A percentile compares a stretch with the other conserved stretches of the same genome.
Evolutionary conservation across 1,284 basidiomycete genomes (phyloP).

Genomic region (Leccinum subfulvum): DNA sequence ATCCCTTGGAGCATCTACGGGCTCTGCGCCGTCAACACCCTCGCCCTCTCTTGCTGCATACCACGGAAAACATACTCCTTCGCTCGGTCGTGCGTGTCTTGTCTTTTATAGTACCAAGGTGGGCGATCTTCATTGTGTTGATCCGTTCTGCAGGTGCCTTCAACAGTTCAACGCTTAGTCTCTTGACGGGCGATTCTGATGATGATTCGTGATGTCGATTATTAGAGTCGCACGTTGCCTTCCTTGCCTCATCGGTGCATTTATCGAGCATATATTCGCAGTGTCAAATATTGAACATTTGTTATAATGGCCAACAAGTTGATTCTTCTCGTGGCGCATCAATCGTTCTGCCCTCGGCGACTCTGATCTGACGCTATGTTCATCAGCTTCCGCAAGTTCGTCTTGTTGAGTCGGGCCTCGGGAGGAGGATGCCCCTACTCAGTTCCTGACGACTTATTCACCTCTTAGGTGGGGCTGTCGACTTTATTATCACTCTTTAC

Average conservation of each 20-base stretch:
- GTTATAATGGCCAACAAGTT: conserved; percentile 5
- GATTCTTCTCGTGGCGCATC: not conserved
- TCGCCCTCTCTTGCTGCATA: conserved; percentile 35
- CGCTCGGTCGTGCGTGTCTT: conserved; percentile 29
- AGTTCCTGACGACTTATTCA: not conserved
- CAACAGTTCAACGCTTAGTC: conserved; percentile 28
- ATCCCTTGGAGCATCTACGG: conserved; percentile 34
- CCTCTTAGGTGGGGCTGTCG: not conserved
- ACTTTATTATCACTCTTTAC: not conserved
- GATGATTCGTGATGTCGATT: conserved; percentile 23
- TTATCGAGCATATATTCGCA: conserved; percentile 8
- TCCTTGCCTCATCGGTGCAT: conserved; percentile 11
- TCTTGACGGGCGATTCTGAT: conserved; percentile 29
- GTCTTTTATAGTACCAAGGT: not conserved
- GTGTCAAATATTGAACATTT: conserved; percentile 3
- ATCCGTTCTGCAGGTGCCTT: conserved; percentile 24
- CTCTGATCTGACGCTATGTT: not conserved
- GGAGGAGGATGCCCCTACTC: not conserved
- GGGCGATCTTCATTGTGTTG: not conserved
- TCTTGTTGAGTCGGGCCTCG: not conserved
- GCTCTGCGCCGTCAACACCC: conserved; percentile 41
- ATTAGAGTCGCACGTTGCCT: not conserved
- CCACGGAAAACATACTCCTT: conserved; percentile 29
- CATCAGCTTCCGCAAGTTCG: not conserved
- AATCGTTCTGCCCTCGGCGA: no score